Conservation (phyloP, 768 basidiomycete genomes). For the Mycena rebaudengoi region DNA sequence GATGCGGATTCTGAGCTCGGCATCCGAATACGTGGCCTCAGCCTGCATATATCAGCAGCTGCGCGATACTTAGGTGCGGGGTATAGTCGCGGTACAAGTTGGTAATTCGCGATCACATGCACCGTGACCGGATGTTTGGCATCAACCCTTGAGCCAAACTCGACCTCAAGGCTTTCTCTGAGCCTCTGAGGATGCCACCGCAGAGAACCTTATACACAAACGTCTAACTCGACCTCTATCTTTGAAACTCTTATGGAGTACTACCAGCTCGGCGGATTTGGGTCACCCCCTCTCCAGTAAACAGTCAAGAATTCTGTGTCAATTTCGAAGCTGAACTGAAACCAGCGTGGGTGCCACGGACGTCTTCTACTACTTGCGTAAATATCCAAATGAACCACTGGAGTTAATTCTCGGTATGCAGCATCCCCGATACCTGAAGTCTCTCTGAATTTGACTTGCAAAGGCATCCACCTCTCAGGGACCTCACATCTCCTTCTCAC, state of each 20-base stretch:
- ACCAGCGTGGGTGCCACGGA: neutral
- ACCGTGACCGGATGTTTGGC: no score
- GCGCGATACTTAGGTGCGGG: no score
- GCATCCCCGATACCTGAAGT: neutral
- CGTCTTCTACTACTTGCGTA: neutral
- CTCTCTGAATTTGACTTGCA: neutral
- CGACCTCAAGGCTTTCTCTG: no score
- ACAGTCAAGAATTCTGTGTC: neutral
- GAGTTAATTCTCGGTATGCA: slow-evolving; percentile 16
- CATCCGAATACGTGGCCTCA: neutral
- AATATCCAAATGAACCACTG: neutral
- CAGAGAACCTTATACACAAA: no score
- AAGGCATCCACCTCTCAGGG: slow-evolving; percentile 19
- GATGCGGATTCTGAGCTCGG: neutral
- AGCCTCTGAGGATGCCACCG: no score
- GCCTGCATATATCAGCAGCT: slow-evolving; percentile 3
- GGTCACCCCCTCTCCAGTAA: slow-evolving; percentile 7
- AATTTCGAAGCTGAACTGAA: neutral
- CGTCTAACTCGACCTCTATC: no score
- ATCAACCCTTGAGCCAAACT: no score
- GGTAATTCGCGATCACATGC: no score
- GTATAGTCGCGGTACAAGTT: no score
- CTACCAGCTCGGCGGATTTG: slow-evolving; percentile 27
- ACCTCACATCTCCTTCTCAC: slow-evolving; percentile 17
- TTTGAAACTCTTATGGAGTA: no score